Conservation (phyloP, 1,139 yeast genomes). For the Candida buenavistaensis region DNA sequence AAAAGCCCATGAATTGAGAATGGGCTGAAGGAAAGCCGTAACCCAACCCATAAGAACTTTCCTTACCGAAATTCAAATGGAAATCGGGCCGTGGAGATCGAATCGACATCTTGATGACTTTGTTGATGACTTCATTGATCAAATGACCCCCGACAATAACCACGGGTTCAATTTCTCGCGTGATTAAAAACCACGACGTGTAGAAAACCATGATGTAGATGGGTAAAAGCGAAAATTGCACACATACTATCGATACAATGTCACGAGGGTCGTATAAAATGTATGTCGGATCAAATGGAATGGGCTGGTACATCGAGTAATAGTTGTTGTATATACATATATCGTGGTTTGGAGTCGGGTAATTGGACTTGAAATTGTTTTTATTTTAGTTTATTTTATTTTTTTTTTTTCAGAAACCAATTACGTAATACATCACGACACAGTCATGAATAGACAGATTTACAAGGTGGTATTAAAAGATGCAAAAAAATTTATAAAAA, state of each 20-base stretch:
- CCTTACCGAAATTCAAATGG: slow-evolving; percentile 50
- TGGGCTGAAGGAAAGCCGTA: slow-evolving; percentile 99
- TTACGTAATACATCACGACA: too few relatives aligned
- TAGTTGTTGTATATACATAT: too few relatives aligned
- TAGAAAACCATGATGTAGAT: slow-evolving; percentile 77
- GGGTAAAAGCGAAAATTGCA: slow-evolving; percentile 80
- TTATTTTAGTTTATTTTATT: too few relatives aligned
- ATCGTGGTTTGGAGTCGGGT: too few relatives aligned
- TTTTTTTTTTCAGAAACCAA: too few relatives aligned
- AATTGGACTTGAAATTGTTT: not conserved
- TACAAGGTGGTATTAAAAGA: too few relatives aligned
- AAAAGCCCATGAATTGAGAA: slow-evolving; percentile 92
- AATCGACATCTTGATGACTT: slow-evolving; percentile 60
- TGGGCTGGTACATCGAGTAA: slow-evolving; percentile 13
- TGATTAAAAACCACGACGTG: slow-evolving; percentile 76
- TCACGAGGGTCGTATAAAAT: slow-evolving; percentile 76
- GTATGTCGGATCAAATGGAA: slow-evolving; percentile 71
- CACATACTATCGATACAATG: slow-evolving; percentile 57
- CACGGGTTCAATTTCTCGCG: slow-evolving; percentile 85
- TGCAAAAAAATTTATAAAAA: too few relatives aligned
- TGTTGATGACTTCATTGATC: slow-evolving; percentile 70
- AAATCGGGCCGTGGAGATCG: slow-evolving; percentile 76
- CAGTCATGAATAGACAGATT: too few relatives aligned
- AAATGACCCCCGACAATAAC: slow-evolving; percentile 86
- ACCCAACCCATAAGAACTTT: slow-evolving; percentile 49